phyloP scores from a whole-genome alignment of 345 rosid species.

The Eucalyptus regnans region DNA sequence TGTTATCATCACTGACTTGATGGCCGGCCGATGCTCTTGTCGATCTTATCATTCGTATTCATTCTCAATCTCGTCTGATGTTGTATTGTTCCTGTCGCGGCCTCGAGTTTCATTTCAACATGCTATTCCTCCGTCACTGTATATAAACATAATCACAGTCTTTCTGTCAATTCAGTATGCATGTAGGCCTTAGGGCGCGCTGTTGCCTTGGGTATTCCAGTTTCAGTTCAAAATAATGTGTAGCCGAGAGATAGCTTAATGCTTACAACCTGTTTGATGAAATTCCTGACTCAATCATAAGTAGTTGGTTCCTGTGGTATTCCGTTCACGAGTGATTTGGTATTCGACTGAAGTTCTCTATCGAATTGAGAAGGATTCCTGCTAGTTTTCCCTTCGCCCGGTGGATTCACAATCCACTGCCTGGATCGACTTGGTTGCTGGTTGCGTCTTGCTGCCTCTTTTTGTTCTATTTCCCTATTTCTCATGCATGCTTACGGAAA shows the following conservation, averaged over 20 bases:
- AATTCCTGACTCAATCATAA: not conserved
- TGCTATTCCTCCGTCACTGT: not conserved
- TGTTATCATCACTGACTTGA: not conserved
- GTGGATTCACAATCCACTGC: not conserved
- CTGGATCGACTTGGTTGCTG: not conserved
- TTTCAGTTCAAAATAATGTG: not conserved
- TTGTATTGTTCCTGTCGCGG: not conserved
- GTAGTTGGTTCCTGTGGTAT: accelerated
- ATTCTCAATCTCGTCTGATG: not conserved
- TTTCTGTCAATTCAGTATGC: not conserved
- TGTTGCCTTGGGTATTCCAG: not conserved
- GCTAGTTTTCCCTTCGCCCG: not conserved
- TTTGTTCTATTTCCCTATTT: too few species aligned
- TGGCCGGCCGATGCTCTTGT: not conserved
- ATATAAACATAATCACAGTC: not conserved
- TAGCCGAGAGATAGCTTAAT: not conserved
- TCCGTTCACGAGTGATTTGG: accelerated
- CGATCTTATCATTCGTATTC: not conserved
- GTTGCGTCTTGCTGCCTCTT: not conserved
- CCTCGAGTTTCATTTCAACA: not conserved
- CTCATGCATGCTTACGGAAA: accelerated
- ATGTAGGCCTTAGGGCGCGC: not conserved
- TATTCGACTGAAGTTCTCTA: not conserved
- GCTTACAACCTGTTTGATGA: not conserved
- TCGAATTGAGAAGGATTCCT: not conserved